These are phyloP conservation scores for Tripidium arundinaceum DNA, from an alignment of 202 grass and related monocot genomes.

Conservation along the genomic window DNA sequence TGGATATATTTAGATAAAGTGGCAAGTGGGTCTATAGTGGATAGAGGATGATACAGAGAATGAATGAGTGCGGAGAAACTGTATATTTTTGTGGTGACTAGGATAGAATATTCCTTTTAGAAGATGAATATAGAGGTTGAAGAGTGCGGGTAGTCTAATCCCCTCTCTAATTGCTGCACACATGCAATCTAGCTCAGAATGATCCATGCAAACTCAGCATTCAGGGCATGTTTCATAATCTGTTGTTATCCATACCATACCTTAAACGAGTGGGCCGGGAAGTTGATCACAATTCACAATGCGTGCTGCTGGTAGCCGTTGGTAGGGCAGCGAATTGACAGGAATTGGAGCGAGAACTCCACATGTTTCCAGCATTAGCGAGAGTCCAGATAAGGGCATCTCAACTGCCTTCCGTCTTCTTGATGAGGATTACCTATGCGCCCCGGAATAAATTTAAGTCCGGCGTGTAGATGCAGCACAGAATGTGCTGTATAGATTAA, in stretches of 20 bases:
- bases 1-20: no score
- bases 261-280: no score
- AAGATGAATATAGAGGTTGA: no score
- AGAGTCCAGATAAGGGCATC: conserved; percentile 48
- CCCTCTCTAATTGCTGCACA: conserved; percentile 26
- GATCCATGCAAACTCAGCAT: conserved; percentile 35
- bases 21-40: no score
- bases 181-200: conserved; percentile 31
- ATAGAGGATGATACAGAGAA: no score
- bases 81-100: no score
- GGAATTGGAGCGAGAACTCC: neutral
- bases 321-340: conserved; percentile 15
- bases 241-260: neutral
- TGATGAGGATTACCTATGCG: neutral
- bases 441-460: no score
- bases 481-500: conserved; percentile 34
- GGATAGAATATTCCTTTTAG: no score
- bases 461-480: no score
- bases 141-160: no score
- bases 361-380: conserved; percentile 25
- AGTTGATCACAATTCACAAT: conserved; percentile 11
- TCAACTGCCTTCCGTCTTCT: conserved; percentile 27
- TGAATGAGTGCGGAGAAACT: no score
- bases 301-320: conserved; percentile 2
- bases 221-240: neutral